phyloP scores from a whole-genome alignment of 2,329 filamentous ascomycete genomes.

The Colletotrichum eremochloae region DNA sequence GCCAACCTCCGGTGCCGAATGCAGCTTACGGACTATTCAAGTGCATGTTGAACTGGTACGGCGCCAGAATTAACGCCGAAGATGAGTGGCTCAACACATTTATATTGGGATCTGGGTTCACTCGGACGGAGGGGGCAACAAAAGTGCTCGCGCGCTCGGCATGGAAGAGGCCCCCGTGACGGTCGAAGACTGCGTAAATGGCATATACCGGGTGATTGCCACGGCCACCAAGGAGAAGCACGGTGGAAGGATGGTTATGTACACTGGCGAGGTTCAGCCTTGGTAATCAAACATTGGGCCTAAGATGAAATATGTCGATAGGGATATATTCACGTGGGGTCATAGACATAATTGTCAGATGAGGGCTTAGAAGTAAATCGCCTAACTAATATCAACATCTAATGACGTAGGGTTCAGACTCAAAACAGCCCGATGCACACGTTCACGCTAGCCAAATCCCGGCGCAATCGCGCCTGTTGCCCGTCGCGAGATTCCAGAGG shows the following conservation, averaged over 20 bases:
- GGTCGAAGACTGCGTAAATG: not conserved
- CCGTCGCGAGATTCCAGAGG: too few species aligned
- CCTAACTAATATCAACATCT: too few species aligned
- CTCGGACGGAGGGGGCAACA: not conserved
- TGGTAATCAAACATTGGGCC: not conserved
- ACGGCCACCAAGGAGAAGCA: not conserved
- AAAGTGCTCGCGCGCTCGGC: not conserved
- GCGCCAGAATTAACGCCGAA: too few species aligned
- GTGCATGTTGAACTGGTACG: too few species aligned
- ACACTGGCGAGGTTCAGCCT: not conserved
- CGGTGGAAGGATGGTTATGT: not conserved
- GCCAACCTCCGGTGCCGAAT: not conserved
- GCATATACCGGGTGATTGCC: not conserved
- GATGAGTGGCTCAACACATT: not conserved
- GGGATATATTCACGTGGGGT: too few species aligned
- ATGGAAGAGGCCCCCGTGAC: not conserved
- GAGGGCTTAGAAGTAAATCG: too few species aligned
- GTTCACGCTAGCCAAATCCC: too few species aligned
- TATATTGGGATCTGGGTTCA: not conserved
- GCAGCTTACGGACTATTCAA: too few species aligned
- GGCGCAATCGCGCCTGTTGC: too few species aligned
- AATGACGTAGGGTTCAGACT: too few species aligned
- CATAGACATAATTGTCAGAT: too few species aligned
- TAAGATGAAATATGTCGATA: not conserved
- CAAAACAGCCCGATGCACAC: too few species aligned